These are phyloP conservation scores for Casuarina equisetifolia DNA, from an alignment of 306 rosid genomes.

Conservation along the genomic window DNA sequence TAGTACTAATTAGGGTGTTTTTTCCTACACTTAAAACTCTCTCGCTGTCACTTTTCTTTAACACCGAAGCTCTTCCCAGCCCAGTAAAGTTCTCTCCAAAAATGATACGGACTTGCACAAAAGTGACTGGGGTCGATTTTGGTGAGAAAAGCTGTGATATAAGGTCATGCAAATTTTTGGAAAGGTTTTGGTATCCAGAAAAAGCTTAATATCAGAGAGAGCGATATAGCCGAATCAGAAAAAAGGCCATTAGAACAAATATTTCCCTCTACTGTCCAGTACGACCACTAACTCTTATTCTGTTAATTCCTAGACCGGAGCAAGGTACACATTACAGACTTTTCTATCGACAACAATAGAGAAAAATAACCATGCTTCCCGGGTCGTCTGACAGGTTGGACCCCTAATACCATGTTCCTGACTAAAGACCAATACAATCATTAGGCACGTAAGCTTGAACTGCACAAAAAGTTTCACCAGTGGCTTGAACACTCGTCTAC, in stretches of 20 bases:
- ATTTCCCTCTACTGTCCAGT: neutral
- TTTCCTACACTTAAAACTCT: no score
- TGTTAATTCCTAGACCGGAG: neutral
- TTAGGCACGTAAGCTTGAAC: neutral
- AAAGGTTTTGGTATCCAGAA: no score
- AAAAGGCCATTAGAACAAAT: neutral
- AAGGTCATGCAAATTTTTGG: no score
- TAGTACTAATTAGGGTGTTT: no score
- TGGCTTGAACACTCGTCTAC: conserved; percentile 4
- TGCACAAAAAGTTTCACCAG: conserved; percentile 10
- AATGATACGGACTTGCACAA: no score
- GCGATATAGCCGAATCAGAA: neutral
- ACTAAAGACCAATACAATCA: conserved; percentile 13
- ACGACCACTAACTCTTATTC: neutral
- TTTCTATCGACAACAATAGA: neutral
- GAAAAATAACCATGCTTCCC: neutral
- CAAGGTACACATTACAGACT: neutral
- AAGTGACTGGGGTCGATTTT: no score
- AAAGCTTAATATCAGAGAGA: no score
- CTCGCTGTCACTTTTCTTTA: no score
- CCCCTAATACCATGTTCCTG: conserved; percentile 9
- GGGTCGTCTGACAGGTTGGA: neutral
- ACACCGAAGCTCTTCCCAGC: no score
- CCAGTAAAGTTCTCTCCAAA: no score
- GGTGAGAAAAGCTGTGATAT: no score